Conservation (phyloP, 2,329 filamentous ascomycete genomes). For the Fusarium nematophilum region DNA sequence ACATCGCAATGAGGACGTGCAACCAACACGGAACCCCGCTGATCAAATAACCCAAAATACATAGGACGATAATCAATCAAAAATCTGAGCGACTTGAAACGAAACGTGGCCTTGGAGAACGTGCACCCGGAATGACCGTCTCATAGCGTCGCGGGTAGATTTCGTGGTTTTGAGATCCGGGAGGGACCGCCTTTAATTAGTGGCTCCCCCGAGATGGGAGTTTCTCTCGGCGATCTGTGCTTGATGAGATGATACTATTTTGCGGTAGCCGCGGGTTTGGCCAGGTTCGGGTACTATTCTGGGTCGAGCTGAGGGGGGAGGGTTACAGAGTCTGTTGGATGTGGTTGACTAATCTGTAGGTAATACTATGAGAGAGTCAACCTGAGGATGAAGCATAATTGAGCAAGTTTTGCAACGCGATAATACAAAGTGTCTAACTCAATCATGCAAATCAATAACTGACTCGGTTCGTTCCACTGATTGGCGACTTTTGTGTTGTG, state of each 20-base stretch:
- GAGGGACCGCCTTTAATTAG: background rate
- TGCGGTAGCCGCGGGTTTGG: too few species aligned
- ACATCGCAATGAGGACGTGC: constrained; percentile 1
- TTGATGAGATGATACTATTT: background rate
- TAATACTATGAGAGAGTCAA: too few species aligned
- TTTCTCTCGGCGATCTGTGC: constrained; percentile 4
- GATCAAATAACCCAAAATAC: background rate
- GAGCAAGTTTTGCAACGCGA: too few species aligned
- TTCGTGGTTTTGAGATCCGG: constrained; percentile 2
- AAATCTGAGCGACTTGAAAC: constrained; percentile 1
- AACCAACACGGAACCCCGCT: background rate
- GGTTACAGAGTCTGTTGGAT: too few species aligned
- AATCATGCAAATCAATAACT: too few species aligned
- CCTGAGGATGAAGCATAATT: too few species aligned
- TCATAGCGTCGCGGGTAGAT: constrained; percentile 4
- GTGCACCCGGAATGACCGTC: constrained; percentile 5
- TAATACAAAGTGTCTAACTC: too few species aligned
- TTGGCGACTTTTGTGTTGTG: too few species aligned
- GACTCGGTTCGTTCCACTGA: too few species aligned
- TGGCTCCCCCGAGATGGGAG: background rate
- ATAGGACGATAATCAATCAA: constrained; percentile 5
- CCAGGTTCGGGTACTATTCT: too few species aligned
- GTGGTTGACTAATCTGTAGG: too few species aligned
- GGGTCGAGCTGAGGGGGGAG: too few species aligned
- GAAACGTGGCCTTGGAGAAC: constrained; percentile 1